Evolutionary conservation across 2,329 filamentous ascomycete species (phyloP).

Genomic region (Zymoseptoria ardabiliae): DNA sequence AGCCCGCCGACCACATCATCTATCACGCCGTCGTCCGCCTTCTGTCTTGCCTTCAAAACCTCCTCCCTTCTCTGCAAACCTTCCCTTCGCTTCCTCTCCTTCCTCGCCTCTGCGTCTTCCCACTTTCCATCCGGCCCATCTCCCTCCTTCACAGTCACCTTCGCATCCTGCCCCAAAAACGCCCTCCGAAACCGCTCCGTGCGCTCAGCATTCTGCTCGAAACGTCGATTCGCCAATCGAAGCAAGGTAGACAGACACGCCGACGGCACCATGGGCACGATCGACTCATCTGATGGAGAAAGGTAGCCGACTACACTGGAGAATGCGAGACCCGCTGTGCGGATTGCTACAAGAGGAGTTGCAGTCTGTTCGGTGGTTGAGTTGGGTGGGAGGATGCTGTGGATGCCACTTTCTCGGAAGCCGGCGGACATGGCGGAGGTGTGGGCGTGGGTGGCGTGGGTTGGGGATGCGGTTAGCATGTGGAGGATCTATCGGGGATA

Average conservation of each 20-base stretch:
- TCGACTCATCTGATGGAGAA: constrained; percentile 32
- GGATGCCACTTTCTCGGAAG: constrained; percentile 81
- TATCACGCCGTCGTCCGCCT: not conserved
- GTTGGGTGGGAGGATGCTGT: constrained; percentile 15
- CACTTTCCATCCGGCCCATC: constrained; percentile 26
- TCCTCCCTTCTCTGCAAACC: constrained; percentile 38
- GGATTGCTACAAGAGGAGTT: constrained; percentile 74
- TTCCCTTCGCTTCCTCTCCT: constrained; percentile 35
- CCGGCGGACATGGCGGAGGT: constrained; percentile 71
- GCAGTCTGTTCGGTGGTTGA: constrained; percentile 6
- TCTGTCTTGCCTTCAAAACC: not conserved
- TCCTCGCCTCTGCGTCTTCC: constrained; percentile 35
- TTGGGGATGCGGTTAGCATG: constrained; percentile 66
- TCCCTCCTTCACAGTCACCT: constrained; percentile 25
- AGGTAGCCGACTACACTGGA: constrained; percentile 68
- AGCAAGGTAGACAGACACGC: constrained; percentile 62
- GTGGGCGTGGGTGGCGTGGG: constrained; percentile 68
- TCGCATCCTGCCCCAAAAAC: constrained; percentile 35
- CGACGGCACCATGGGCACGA: constrained; percentile 53
- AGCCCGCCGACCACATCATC: not conserved
- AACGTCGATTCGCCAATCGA: constrained; percentile 65
- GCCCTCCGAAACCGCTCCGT: constrained; percentile 57
- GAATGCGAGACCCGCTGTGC: constrained; percentile 73
- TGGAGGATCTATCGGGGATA: constrained; percentile 67
- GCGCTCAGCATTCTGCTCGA: constrained; percentile 59